These are phyloP conservation scores for Penicillium paxilli DNA, from an alignment of 495 filamentous ascomycete genomes.

Conservation along the genomic window DNA sequence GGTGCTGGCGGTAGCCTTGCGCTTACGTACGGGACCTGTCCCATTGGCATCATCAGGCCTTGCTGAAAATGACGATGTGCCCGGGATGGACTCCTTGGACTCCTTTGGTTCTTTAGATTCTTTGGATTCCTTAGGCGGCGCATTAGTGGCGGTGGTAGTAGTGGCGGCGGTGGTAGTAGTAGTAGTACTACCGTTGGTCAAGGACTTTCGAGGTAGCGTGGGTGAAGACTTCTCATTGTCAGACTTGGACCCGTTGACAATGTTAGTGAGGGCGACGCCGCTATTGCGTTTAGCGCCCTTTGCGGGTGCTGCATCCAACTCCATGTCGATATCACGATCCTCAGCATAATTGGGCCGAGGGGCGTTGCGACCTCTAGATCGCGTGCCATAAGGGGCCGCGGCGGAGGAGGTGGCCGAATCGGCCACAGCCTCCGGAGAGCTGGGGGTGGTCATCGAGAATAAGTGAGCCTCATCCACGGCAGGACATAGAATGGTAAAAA, in stretches of 20 bases:
- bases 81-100: constrained; percentile 59
- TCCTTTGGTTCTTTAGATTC: too few relatives aligned
- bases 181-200: constrained; percentile 39
- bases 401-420: constrained; percentile 43
- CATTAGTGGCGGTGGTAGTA: constrained; percentile 33
- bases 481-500: constrained; percentile 15
- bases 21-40: constrained; percentile 63
- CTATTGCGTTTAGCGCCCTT: constrained; percentile 50
- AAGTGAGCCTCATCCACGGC: constrained; percentile 39
- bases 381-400: constrained; percentile 86
- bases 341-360: constrained; percentile 94
- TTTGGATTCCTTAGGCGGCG: constrained; percentile 48
- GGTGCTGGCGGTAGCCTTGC: constrained; percentile 69
- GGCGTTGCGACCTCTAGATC: constrained; percentile 86
- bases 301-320: constrained; percentile 56
- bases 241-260: constrained; percentile 35
- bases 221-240: constrained; percentile 45
- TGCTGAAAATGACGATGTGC: constrained; percentile 62
- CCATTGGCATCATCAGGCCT: constrained; percentile 42
- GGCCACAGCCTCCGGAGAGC: constrained; percentile 44
- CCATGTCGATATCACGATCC: constrained; percentile 89
- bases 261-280: constrained; percentile 24
- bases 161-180: too few relatives aligned
- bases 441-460: constrained; percentile 53
- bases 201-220: constrained; percentile 43